A percentile compares a stretch with the other conserved stretches of the same genome.
These are phyloP conservation scores for Entophlyctis luteolus DNA, from an alignment of 192 early-diverging fungal species.

Conservation along the genomic window DNA sequence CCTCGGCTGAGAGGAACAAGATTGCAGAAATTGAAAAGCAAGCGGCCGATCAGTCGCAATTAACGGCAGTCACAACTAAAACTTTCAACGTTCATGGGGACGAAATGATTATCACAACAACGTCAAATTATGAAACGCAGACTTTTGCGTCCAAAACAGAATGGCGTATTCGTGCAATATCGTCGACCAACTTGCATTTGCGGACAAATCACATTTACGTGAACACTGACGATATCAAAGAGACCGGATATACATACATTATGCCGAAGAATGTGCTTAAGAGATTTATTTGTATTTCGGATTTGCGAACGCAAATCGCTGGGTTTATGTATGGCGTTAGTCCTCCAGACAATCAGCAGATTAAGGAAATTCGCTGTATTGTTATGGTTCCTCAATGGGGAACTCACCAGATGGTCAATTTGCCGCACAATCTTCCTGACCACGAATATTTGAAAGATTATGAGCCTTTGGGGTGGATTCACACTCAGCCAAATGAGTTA, in stretches of 20 bases:
- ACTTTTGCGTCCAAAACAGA: constrained; percentile 98
- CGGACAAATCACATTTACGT: constrained; percentile 97
- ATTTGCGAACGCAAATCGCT: constrained; percentile 92
- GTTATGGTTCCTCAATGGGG: constrained; percentile 99
- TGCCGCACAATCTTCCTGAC: constrained; percentile 82
- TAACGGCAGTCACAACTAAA: constrained; percentile 93
- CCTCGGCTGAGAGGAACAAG: constrained; percentile 91
- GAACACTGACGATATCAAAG: constrained; percentile 91
- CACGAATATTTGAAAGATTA: constrained; percentile 88
- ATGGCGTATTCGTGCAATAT: constrained; percentile 97
- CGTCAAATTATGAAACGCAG: constrained; percentile 93
- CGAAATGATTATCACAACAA: constrained; percentile 97
- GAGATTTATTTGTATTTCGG: constrained; percentile 91
- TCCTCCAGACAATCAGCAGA: constrained; percentile 81
- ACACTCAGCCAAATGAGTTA: constrained; percentile 92
- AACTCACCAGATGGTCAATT: constrained; percentile 85
- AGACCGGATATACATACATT: constrained; percentile 91
- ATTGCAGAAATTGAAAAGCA: constrained; percentile 98
- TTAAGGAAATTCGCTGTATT: constrained; percentile 91
- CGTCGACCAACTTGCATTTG: constrained; percentile 89
- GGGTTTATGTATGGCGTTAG: constrained; percentile 92
- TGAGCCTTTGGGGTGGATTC: constrained; percentile 97
- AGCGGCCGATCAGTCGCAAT: constrained; percentile 83
- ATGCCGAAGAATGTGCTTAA: constrained; percentile 97
- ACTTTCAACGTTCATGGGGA: constrained; percentile 97